Conservation (phyloP, 2,329 filamentous ascomycete species). For the Paraconiothyrium sp. region DNA sequence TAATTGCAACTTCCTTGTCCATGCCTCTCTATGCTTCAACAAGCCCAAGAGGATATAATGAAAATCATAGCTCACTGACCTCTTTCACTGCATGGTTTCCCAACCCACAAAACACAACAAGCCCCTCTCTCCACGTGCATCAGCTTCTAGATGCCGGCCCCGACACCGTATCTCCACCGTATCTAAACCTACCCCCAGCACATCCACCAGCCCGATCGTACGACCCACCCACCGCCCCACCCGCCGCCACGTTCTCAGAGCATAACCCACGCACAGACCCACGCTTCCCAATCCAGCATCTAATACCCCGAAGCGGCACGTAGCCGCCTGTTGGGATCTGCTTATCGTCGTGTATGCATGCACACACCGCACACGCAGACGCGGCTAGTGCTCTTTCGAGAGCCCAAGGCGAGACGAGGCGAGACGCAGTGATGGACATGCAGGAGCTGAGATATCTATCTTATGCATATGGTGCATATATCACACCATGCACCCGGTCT, state of each 20-base stretch:
- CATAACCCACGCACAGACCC: background rate
- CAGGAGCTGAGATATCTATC: too few relatives aligned
- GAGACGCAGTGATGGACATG: background rate
- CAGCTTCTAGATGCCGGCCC: too few relatives aligned
- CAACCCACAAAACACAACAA: too few relatives aligned
- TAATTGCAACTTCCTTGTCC: background rate
- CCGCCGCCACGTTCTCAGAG: background rate
- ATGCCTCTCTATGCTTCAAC: background rate
- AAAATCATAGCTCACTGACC: too few relatives aligned
- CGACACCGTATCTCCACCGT: too few relatives aligned
- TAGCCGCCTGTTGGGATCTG: background rate
- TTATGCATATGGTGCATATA: background rate
- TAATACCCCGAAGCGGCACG: conserved; percentile 1
- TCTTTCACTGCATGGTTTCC: too few relatives aligned
- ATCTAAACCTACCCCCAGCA: background rate
- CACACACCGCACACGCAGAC: too few relatives aligned
- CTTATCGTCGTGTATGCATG: conserved; percentile 2
- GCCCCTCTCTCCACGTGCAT: too few relatives aligned
- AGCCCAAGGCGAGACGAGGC: background rate
- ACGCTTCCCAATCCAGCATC: background rate
- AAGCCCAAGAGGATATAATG: background rate
- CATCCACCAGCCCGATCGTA: background rate
- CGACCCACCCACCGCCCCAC: background rate
- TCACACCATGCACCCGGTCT: background rate
- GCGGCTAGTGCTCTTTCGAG: too few relatives aligned